Evolutionary conservation across 1,284 basidiomycete genomes (phyloP).

Genomic region (Calocybe gambosa): DNA sequence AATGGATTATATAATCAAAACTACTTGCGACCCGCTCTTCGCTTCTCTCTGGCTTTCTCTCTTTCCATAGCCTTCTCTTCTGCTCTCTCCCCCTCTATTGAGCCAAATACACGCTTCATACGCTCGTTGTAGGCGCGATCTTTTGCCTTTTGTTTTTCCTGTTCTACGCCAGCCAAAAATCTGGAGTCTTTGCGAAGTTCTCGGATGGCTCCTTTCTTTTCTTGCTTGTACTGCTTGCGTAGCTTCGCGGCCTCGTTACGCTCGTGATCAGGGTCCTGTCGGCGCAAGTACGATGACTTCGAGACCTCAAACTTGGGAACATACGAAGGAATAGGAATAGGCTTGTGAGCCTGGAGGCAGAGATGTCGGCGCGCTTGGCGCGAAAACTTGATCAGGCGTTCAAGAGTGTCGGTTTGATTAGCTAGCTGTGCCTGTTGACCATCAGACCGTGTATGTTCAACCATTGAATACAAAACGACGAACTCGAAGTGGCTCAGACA

Average conservation of each 20-base stretch:
- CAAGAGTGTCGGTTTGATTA: conserved; percentile 39
- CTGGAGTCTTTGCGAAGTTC: conserved; percentile 94
- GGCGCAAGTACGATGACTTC: conserved; percentile 75
- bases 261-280: conserved; percentile 90
- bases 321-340: conserved; percentile 91
- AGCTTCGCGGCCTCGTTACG: conserved; percentile 86
- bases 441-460: conserved; percentile 14
- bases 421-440: conserved; percentile 37
- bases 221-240: conserved; percentile 88
- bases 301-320: conserved; percentile 91
- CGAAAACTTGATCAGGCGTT: conserved; percentile 70
- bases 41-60: conserved; percentile 74
- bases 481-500: conserved; percentile 56
- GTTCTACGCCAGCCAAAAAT: conserved; percentile 87
- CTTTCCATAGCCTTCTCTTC: conserved; percentile 93
- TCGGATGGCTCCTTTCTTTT: conserved; percentile 94
- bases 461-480: conserved; percentile 15
- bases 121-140: conserved; percentile 72
- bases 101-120: conserved; percentile 80
- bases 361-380: conserved; percentile 73
- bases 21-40: conserved; percentile 65
- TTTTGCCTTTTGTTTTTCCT: conserved; percentile 79
- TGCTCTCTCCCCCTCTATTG: conserved; percentile 84
- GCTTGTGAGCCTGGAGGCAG: conserved; percentile 89
- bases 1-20: not conserved